Evolutionary conservation across 1,284 basidiomycete species (phyloP), one percentile per base, ranked within the genome.

Genomic region (Paramarasmius palmivorus): DNA sequence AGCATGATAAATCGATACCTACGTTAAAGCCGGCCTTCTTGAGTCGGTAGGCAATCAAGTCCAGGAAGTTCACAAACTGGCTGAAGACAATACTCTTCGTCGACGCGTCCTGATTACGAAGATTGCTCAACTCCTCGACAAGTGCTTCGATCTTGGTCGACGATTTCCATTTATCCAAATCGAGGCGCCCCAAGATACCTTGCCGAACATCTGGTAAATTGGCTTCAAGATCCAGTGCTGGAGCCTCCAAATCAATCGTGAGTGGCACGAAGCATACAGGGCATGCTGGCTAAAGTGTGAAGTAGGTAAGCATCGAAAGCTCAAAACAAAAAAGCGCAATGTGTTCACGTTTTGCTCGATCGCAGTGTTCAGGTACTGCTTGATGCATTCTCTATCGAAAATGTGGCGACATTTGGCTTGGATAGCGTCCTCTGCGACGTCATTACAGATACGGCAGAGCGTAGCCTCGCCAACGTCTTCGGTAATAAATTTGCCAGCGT

Each of bases 71-170:
- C 52, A 94, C 92, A 67, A 95, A 95, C 70, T 96, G 94, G 58
- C 88, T 92, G 68, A 97, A 99, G 25, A 99, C 96, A 49, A 99
- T 83, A 67, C 92, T 95, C 76, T 99, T 99, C 56, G 94, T 95
- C 9, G 95, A 97, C 40, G 88, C 82, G 68, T 98, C 93, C 65
- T 95, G 84, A 56, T 79, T 72, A 22, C 94, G 79, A 40, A 97
- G 78, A 67, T 91, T 92, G 65, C 82, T 88, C 49, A 99, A 75
- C 73, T 99, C 96, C 69, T 99, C 97, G 1, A 99, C 79, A 1
- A 99, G 79, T 1, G 97, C 96, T 68, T 99, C 97, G 50, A 99
- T 94, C 78, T 99, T 99, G 9, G 95, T 91, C 34, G 93, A 95
- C 3, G 94, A 97, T 40, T 93, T 83, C 94, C 95, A 98, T 57